phyloP scores from a whole-genome alignment of 1,284 basidiomycete genomes.

The Porodaedalea pini region DNA sequence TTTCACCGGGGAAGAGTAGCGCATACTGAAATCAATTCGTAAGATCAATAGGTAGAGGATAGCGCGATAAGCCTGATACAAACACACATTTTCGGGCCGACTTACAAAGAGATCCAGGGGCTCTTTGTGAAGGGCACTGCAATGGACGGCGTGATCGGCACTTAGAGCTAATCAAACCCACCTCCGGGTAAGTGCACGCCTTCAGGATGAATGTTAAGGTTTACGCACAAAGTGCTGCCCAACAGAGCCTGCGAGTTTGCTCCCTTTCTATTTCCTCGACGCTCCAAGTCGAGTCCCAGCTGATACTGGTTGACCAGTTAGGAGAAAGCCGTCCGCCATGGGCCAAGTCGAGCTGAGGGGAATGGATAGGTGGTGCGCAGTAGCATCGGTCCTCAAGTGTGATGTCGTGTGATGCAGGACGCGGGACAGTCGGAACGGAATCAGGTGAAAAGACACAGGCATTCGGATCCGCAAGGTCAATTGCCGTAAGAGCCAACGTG shows the following conservation, averaged over 20 bases:
- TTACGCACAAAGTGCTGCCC: constrained; percentile 52
- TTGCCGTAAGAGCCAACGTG: constrained; percentile 47
- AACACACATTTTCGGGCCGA: constrained; percentile 60
- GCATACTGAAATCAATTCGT: constrained; percentile 44
- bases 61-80: constrained; percentile 15
- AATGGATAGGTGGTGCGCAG: constrained; percentile 29
- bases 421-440: constrained; percentile 44
- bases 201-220: constrained; percentile 19
- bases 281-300: constrained; percentile 59
- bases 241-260: constrained; percentile 67
- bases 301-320: constrained; percentile 48
- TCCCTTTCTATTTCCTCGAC: constrained; percentile 55
- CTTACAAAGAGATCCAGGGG: constrained; percentile 53
- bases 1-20: constrained; percentile 60
- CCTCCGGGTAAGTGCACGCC: not conserved
- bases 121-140: constrained; percentile 57
- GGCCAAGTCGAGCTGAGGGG: constrained; percentile 35
- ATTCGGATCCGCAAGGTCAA: constrained; percentile 54
- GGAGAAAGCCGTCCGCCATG: constrained; percentile 38
- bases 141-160: constrained; percentile 61
- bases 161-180: constrained; percentile 36
- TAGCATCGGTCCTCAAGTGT: constrained; percentile 40
- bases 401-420: constrained; percentile 28
- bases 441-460: constrained; percentile 47
- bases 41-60: constrained; percentile 8